Evolutionary conservation across 2,329 filamentous ascomycete species (phyloP).

Genomic region (Aspergillus sp.): DNA sequence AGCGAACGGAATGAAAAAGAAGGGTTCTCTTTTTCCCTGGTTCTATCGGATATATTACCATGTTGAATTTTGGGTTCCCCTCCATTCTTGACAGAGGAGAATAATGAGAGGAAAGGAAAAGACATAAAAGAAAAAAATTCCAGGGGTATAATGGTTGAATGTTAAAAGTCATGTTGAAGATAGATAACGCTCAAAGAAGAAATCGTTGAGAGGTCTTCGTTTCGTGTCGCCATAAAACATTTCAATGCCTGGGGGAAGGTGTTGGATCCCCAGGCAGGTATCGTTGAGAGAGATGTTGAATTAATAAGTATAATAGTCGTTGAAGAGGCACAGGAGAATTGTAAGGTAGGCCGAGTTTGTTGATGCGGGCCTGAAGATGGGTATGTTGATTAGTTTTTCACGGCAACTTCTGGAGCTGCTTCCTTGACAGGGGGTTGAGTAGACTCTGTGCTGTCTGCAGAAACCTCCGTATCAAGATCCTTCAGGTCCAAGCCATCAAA

Average conservation of each 20-base stretch:
- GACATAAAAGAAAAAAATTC: constrained; percentile 21
- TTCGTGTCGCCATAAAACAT: constrained; percentile 40
- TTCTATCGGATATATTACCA: constrained; percentile 16
- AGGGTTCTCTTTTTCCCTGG: neutral
- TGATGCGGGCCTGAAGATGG: constrained; percentile 1
- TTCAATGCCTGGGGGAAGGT: constrained; percentile 12
- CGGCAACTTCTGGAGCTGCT: constrained; percentile 9
- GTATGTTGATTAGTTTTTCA: constrained; percentile 24
- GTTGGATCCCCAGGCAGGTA: constrained; percentile 20
- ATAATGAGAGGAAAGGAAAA: constrained; percentile 9
- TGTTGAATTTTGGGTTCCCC: constrained; percentile 20
- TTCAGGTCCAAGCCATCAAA: constrained; percentile 68
- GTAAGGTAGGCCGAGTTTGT: constrained; percentile 10
- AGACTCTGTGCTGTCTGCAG: constrained; percentile 15
- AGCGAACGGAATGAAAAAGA: constrained; percentile 7
- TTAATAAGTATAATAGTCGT: constrained; percentile 23
- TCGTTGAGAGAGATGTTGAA: constrained; percentile 42
- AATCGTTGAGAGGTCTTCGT: constrained; percentile 44
- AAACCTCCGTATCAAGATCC: constrained; percentile 35
- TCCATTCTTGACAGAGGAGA: constrained; percentile 6
- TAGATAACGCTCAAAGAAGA: constrained; percentile 39
- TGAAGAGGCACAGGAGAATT: constrained; percentile 13
- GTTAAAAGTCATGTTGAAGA: constrained; percentile 37
- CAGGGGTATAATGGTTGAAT: constrained; percentile 35
- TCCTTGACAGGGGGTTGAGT: constrained; percentile 24